These are phyloP conservation scores for Leishmania tarentolae DNA, from an alignment of 208 protist species.

Conservation along the genomic window DNA sequence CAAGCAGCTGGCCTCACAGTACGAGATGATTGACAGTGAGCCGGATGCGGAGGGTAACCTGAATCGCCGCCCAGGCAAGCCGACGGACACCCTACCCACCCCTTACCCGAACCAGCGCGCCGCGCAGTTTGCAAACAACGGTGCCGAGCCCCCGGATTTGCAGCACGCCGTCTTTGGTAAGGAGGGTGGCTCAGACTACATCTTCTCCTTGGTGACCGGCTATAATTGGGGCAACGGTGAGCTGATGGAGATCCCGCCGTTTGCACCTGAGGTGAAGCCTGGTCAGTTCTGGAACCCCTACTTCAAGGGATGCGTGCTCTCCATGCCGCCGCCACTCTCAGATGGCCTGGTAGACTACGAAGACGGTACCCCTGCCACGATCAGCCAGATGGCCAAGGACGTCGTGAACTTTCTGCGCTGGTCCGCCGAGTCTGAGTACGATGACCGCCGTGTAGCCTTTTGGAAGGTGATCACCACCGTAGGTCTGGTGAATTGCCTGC, in stretches of 20 bases:
- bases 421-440: conserved; percentile 89
- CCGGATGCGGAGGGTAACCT: conserved; percentile 96
- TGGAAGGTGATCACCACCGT: conserved; percentile 86
- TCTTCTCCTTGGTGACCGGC: conserved; percentile 98
- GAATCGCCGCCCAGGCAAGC: conserved; percentile 96
- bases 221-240: conserved; percentile 96
- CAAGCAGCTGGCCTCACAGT: conserved; percentile 93
- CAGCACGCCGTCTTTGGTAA: conserved; percentile 97
- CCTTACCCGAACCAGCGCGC: conserved; percentile 98
- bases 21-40: conserved; percentile 94
- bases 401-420: conserved; percentile 94
- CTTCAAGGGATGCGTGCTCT: conserved; percentile 97
- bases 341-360: conserved; percentile 97
- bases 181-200: conserved; percentile 95
- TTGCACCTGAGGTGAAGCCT: conserved; percentile 83
- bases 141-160: conserved; percentile 98
- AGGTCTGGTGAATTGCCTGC: conserved; percentile 81
- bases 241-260: conserved; percentile 83
- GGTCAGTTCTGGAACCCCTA: conserved; percentile 98
- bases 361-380: conserved; percentile 96
- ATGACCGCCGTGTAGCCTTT: conserved; percentile 84
- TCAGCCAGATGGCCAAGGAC: conserved; percentile 98
- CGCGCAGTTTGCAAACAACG: conserved; percentile 97
- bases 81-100: conserved; percentile 95
- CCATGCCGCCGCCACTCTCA: conserved; percentile 96